These are phyloP conservation scores for Aspergillus fischeri DNA, from an alignment of 2,329 filamentous ascomycete species.

Conservation along the genomic window DNA sequence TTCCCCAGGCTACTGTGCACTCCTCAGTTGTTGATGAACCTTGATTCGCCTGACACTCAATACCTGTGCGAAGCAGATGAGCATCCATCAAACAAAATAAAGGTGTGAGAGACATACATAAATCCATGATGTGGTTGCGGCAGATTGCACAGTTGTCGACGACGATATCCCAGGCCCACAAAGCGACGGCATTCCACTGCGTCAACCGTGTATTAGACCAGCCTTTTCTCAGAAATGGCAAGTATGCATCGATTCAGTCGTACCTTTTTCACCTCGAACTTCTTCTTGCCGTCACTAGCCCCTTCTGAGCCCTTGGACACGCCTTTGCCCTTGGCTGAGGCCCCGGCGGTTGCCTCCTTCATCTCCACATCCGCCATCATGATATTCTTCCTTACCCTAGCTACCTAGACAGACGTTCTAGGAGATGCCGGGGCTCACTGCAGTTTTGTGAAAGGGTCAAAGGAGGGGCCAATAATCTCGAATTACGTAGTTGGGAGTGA, in stretches of 20 bases:
- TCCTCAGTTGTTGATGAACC: conserved; percentile 95
- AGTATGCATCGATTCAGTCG: conserved; percentile 7
- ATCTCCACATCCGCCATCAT: conserved; percentile 94
- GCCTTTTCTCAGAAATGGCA: neutral
- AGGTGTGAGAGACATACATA: conserved; percentile 59
- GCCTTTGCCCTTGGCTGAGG: conserved; percentile 51
- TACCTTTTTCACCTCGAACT: conserved; percentile 99
- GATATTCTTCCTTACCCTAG: conserved; percentile 5
- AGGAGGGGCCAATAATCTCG: conserved; percentile 8
- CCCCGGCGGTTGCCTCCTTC: conserved; percentile 69
- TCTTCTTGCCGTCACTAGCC: conserved; percentile 71
- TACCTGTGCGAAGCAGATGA: conserved; percentile 54
- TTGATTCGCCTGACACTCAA: conserved; percentile 98
- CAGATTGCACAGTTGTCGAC: conserved; percentile 99
- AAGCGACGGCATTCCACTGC: conserved; percentile 95
- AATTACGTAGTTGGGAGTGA: conserved; percentile 18
- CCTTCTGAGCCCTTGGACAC: conserved; percentile 51
- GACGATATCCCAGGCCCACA: conserved; percentile 99
- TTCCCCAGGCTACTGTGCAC: conserved; percentile 98
- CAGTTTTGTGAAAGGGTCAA: neutral
- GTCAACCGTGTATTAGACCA: conserved; percentile 12
- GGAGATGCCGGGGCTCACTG: neutral
- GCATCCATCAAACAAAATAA: neutral
- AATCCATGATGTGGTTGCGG: conserved; percentile 98
- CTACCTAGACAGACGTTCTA: neutral